Percentiles rank a stretch among this genome's conserved stretches.
These are phyloP conservation scores for Evernia prunastri DNA, from an alignment of 495 filamentous ascomycete species.

Conservation along the genomic window DNA sequence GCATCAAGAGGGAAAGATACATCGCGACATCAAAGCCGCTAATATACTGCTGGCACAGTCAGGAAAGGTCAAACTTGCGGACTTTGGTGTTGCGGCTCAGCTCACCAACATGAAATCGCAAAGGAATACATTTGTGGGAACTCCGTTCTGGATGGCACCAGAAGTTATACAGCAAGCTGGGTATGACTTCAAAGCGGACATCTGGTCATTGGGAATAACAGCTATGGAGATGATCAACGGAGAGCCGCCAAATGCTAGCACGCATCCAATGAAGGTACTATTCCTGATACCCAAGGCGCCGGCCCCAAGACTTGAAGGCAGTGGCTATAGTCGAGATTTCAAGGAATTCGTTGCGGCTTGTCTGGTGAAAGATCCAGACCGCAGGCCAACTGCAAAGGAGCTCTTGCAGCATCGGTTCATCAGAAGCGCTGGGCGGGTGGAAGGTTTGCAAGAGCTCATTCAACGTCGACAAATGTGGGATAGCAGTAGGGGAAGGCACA, in stretches of 20 bases:
- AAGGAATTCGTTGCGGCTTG: constrained; percentile 90
- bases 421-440: constrained; percentile 72
- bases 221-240: constrained; percentile 90
- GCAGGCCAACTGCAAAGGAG: constrained; percentile 77
- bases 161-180: constrained; percentile 96
- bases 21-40: constrained; percentile 95
- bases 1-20: constrained; percentile 91
- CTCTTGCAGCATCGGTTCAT: constrained; percentile 89
- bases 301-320: constrained; percentile 77
- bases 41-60: constrained; percentile 80
- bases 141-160: constrained; percentile 99
- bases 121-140: constrained; percentile 97
- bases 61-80: constrained; percentile 94
- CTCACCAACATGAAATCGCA: constrained; percentile 96
- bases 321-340: constrained; percentile 78
- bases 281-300: constrained; percentile 92
- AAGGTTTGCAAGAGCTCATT: constrained; percentile 80
- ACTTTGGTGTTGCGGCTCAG: constrained; percentile 96
- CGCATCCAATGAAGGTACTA: constrained; percentile 98
- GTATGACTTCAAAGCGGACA: constrained; percentile 95
- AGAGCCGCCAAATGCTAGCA: constrained; percentile 84
- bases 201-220: constrained; percentile 96
- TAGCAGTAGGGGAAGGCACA: constrained; percentile 51
- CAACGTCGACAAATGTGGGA: constrained; percentile 76
- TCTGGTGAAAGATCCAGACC: constrained; percentile 82